Percentiles rank a stretch among this genome's conserved stretches.
These are phyloP conservation scores for Silene noctiflora DNA, from an alignment of 179 eudicot species.

Conservation along the genomic window DNA sequence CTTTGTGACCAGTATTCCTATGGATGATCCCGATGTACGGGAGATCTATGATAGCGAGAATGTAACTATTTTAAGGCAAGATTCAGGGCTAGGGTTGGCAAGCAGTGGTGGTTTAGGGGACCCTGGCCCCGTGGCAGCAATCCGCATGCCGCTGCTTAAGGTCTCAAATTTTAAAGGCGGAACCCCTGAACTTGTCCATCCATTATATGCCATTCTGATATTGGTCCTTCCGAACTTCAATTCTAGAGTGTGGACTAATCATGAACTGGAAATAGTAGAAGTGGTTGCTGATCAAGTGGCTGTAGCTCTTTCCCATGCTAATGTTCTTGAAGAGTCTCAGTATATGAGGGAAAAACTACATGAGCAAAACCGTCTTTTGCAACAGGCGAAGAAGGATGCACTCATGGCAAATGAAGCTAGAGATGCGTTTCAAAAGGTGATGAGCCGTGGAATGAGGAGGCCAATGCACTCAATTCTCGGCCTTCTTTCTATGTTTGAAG, in stretches of 20 bases:
- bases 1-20: constrained; percentile 27
- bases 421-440: constrained; percentile 44
- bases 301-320: constrained; percentile 51
- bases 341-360: constrained; percentile 42
- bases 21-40: constrained; percentile 39
- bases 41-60: constrained; percentile 35
- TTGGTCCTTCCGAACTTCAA: constrained; percentile 37
- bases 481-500: constrained; percentile 44
- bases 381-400: constrained; percentile 43
- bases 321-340: constrained; percentile 46
- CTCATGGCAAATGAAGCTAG: constrained; percentile 50
- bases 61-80: constrained; percentile 35
- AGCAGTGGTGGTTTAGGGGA: constrained; percentile 36
- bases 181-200: constrained; percentile 39
- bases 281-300: constrained; percentile 57
- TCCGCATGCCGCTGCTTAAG: constrained; percentile 45
- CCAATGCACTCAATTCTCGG: constrained; percentile 47
- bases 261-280: constrained; percentile 42
- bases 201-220: constrained; percentile 41
- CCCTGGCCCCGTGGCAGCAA: constrained; percentile 42
- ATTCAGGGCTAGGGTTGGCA: constrained; percentile 34
- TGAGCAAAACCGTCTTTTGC: constrained; percentile 37
- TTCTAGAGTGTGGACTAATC: constrained; percentile 32
- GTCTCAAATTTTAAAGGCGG: constrained; percentile 51
- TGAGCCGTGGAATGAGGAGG: constrained; percentile 50